Evolutionary conservation across 2,329 filamentous ascomycete genomes (phyloP).

Genomic region (Pseudogymnoascus sp.): DNA sequence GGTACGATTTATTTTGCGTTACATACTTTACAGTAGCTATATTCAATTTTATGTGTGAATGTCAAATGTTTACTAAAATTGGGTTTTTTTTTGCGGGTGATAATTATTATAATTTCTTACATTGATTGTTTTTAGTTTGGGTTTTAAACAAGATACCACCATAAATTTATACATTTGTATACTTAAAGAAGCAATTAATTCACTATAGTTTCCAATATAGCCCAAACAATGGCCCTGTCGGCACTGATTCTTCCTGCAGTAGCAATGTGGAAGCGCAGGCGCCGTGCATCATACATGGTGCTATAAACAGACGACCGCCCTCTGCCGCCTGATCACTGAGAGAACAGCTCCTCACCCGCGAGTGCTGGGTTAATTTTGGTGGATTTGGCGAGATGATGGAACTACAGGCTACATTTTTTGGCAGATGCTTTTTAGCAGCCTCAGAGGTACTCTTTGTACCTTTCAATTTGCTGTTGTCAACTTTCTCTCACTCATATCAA

Average conservation of each 20-base stretch:
- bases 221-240: neutral
- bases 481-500: neutral
- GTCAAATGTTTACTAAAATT: neutral
- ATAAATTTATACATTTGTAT: neutral
- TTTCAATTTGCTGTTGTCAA: neutral
- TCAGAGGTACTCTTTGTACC: neutral
- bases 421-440: neutral
- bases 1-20: neutral
- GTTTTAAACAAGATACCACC: neutral
- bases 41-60: neutral
- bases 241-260: neutral
- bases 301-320: neutral
- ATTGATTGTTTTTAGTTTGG: no score
- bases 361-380: neutral
- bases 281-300: neutral
- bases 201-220: neutral
- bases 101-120: neutral
- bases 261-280: neutral
- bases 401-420: neutral
- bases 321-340: neutral
- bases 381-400: neutral
- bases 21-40: neutral
- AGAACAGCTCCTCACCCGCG: neutral
- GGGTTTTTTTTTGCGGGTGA: neutral
- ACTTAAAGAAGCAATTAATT: neutral